phyloP scores from a whole-genome alignment of 1,284 basidiomycete species.

The Meripilus lineatus region DNA sequence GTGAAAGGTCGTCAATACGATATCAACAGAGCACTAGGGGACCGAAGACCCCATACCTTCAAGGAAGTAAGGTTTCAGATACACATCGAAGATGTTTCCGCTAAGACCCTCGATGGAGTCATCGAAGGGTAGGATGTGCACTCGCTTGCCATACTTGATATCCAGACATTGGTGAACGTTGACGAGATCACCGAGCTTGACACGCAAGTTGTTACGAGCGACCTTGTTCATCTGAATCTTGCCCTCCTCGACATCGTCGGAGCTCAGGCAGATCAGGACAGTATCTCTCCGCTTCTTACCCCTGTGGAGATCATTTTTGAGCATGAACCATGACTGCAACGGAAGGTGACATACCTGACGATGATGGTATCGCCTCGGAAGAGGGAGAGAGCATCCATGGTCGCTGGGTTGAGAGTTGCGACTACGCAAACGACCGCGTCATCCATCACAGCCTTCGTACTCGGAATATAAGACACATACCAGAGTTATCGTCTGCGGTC shows the following conservation, averaged over 20 bases:
- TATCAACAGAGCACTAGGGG: constrained; percentile 11
- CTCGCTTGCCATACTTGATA: constrained; percentile 99
- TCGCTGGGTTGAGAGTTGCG: constrained; percentile 91
- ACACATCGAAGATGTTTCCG: constrained; percentile 98
- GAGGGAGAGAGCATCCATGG: constrained; percentile 92
- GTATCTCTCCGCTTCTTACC: constrained; percentile 96
- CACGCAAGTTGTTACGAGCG: constrained; percentile 95
- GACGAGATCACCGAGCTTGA: constrained; percentile 95
- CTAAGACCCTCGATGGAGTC: constrained; percentile 97
- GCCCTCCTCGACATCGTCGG: constrained; percentile 96
- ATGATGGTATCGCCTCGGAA: constrained; percentile 96
- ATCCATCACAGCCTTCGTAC: not conserved
- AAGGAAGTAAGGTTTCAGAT: constrained; percentile 99
- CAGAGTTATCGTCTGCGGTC: constrained; percentile 88
- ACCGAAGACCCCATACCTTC: constrained; percentile 57
- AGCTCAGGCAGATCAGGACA: constrained; percentile 92
- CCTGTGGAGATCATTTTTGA: constrained; percentile 31
- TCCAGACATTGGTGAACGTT: constrained; percentile 95
- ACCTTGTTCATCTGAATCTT: constrained; percentile 99
- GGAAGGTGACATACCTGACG: constrained; percentile 57
- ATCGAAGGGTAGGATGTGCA: constrained; percentile 96
- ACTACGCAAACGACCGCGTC: constrained; percentile 39
- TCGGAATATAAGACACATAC: constrained; percentile 30
- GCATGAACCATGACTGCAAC: not conserved
- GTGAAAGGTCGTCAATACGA: not conserved